Base-by-base conservation (phyloP, 305 asterid species). In the Vinca major region DNA sequence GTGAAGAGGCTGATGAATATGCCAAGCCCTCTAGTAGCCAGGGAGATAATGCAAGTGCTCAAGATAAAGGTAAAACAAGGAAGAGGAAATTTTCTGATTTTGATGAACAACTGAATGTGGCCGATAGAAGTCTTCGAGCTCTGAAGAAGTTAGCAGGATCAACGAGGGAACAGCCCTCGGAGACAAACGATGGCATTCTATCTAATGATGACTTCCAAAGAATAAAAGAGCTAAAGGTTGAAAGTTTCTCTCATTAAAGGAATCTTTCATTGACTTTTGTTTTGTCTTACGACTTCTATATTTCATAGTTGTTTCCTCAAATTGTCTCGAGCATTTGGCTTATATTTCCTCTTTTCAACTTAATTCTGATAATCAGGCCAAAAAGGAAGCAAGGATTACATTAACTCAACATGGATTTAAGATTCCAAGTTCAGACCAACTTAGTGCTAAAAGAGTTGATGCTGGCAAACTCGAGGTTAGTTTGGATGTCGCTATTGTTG, bases 181-280 rank as follows among this genome's bases (percentile, higher is more conserved):
- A 76, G 69, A 39, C 65, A 37, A 26, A 77, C 44, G 97, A 90
- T 66, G 97, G 96, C 44, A 86, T 93, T 76, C 92, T 93, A 56
- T 93, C 99, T 45, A 90, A 90, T 14, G 96, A 93, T 83, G 97
- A 89, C 82, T 93, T 89, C 87, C 87, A 80, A 81, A 80, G 86
- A 81, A 89, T 93, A 77, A 90, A 76, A 85, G 95, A 87, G 82
- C 86, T 86, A 56, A 83, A 82, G 96, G 97, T 93, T 71, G 75
- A 80, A 68, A 67, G 60, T 41, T 61, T 47, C 62, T 72, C 40
- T 48, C 50, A 37, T 51, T 63, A 45, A 56, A 55, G 70, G 26
- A 48, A 75, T 21, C 64, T 60, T 71, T 57, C 68, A 20, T 65
- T 68, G 33, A 45, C 62, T 14, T 56, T 71, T 47, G 36, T 64